Percentiles rank a stretch among this genome's conserved stretches.
Conservation (phyloP, 2,329 filamentous ascomycete species). For the Trichoderma semiorbis region DNA sequence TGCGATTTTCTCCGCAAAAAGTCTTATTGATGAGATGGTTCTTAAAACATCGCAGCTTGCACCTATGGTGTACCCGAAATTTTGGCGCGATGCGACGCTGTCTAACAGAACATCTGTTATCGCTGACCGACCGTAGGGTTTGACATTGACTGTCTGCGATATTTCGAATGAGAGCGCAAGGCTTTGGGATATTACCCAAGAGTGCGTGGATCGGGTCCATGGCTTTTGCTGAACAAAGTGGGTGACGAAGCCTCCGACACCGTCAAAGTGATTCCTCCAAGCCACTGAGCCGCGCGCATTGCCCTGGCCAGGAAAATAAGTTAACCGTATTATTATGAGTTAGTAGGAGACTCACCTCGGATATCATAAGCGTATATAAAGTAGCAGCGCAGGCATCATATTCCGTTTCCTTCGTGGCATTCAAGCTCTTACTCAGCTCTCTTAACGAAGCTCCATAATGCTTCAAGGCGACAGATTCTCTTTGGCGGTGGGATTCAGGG, state of each 20-base stretch:
- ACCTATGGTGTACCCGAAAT: constrained; percentile 7
- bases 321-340: too few relatives aligned
- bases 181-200: constrained; percentile 15
- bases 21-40: constrained; percentile 3
- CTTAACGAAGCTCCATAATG: not conserved
- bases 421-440: not conserved
- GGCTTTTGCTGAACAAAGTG: constrained; percentile 7
- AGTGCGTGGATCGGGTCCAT: not conserved
- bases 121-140: not conserved
- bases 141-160: not conserved
- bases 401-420: not conserved
- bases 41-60: constrained; percentile 1
- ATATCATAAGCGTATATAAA: constrained; percentile 5
- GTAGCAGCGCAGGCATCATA: constrained; percentile 11
- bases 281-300: not conserved
- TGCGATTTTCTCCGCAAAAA: not conserved
- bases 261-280: constrained; percentile 5
- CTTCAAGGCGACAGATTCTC: not conserved
- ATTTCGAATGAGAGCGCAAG: constrained; percentile 8
- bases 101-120: not conserved
- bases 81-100: not conserved
- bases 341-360: not conserved
- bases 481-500: not conserved
- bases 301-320: not conserved
- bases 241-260: not conserved